Conservation (phyloP, 129 eudicot genomes). For the Flaveria bidentis region DNA sequence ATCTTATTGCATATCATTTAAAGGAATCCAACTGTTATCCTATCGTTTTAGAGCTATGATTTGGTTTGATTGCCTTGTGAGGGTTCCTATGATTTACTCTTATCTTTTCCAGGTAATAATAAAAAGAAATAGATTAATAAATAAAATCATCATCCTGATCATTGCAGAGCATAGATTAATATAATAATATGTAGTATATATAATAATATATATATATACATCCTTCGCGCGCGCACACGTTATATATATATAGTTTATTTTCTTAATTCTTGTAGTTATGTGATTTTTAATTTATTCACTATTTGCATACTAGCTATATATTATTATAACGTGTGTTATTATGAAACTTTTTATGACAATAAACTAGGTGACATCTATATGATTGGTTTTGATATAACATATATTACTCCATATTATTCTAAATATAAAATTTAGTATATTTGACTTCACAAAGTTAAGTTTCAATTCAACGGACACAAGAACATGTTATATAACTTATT, state of each 20-base stretch:
- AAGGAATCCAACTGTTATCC: conserved; percentile 9
- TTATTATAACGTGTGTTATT: not conserved
- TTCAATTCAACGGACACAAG: no score
- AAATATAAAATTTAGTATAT: not conserved
- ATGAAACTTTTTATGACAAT: not conserved
- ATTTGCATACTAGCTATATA: not conserved
- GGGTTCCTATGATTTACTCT: conserved; percentile 23
- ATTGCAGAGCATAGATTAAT: no score
- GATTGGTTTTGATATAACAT: not conserved
- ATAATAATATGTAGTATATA: no score
- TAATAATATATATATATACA: no score
- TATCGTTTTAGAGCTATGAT: conserved; percentile 15
- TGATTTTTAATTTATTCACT: not conserved
- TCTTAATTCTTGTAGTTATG: not conserved
- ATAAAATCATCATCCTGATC: not conserved
- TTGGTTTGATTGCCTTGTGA: conserved; percentile 27
- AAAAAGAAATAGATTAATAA: not conserved
- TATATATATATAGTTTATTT: not conserved
- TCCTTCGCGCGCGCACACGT: no score
- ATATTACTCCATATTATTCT: not conserved
- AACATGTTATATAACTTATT: not conserved
- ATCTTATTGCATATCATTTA: conserved; percentile 1
- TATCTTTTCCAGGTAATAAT: conserved; percentile 20
- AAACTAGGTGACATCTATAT: not conserved
- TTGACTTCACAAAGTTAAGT: not conserved